Conservation (phyloP, 2,329 filamentous ascomycete genomes). For the Chrysosphaeria jannelii region DNA sequence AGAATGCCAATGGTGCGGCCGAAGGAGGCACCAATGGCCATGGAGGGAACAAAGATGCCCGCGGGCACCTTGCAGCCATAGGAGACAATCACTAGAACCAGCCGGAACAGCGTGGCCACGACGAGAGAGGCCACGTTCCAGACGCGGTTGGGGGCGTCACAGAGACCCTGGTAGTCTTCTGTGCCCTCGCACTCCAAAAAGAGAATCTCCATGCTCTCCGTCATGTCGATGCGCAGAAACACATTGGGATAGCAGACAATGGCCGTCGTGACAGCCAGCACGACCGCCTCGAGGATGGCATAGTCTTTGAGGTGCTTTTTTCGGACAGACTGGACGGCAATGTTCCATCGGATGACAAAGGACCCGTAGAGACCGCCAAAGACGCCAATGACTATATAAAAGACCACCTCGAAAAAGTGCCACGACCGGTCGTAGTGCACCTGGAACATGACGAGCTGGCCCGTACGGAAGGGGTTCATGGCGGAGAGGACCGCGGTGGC, state of each 20-base stretch:
- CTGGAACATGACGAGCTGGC: slow-evolving; percentile 97
- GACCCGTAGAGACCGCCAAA: slow-evolving; percentile 91
- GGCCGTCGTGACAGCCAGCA: slow-evolving; percentile 58
- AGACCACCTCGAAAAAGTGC: slow-evolving; percentile 91
- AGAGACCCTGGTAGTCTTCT: slow-evolving; percentile 71
- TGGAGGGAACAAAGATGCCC: slow-evolving; percentile 91
- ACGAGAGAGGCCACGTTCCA: slow-evolving; percentile 50
- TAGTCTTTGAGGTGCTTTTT: slow-evolving; percentile 74
- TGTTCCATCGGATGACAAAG: slow-evolving; percentile 93
- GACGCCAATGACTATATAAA: slow-evolving; percentile 70
- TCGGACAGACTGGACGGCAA: slow-evolving; percentile 68
- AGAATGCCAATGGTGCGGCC: slow-evolving; percentile 83
- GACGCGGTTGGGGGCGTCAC: slow-evolving; percentile 47
- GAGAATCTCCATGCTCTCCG: slow-evolving; percentile 94
- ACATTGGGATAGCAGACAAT: slow-evolving; percentile 92
- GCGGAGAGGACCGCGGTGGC: slow-evolving; percentile 75
- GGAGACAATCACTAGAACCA: slow-evolving; percentile 71
- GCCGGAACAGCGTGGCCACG: slow-evolving; percentile 51
- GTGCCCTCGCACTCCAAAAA: slow-evolving; percentile 76
- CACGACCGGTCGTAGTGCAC: slow-evolving; percentile 84
- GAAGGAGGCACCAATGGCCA: slow-evolving; percentile 89
- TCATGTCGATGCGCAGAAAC: slow-evolving; percentile 93
- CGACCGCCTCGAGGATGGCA: slow-evolving; percentile 58
- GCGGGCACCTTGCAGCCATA: slow-evolving; percentile 96
- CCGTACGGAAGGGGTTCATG: slow-evolving; percentile 94